Conservation (phyloP, 225 moss, liverwort and hornwort species). For the Thuidium tamariscinum region DNA sequence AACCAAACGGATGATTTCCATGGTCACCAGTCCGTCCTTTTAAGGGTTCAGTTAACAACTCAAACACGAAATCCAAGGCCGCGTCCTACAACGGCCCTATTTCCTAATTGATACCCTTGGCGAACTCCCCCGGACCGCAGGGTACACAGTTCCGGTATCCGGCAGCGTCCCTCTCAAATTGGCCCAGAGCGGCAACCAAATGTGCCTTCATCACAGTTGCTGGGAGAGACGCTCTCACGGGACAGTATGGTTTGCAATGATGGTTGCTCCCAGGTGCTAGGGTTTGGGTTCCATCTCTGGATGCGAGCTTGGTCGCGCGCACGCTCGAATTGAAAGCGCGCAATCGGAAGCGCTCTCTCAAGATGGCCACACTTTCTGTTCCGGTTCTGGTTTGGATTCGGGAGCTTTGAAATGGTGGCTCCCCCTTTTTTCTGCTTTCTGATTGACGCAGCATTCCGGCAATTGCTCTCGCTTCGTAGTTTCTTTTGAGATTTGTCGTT, state of each 20-base stretch:
- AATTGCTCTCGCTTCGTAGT: not conserved
- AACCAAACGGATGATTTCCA: too few species aligned
- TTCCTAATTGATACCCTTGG: not conserved
- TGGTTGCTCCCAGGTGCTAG: not conserved
- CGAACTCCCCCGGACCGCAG: not conserved
- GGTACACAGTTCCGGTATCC: not conserved
- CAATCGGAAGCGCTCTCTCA: not conserved
- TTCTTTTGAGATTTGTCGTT: not conserved
- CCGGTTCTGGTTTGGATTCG: not conserved
- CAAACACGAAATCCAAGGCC: not conserved
- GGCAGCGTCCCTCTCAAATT: not conserved
- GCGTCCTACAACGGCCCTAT: not conserved
- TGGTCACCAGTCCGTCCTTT: too few species aligned
- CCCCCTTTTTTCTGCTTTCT: not conserved
- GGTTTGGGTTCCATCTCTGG: not conserved
- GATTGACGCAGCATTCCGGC: not conserved
- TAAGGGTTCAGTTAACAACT: not conserved
- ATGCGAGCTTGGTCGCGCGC: not conserved
- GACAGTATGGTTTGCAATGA: not conserved
- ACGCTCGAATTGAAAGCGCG: not conserved
- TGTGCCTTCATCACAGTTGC: conserved; percentile 12
- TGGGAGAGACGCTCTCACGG: not conserved
- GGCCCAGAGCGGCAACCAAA: not conserved
- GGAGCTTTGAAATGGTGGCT: not conserved
- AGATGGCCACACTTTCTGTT: not conserved